Evolutionary conservation across 2,329 filamentous ascomycete species (phyloP).

Genomic region (Pestalotiopsis sp.): DNA sequence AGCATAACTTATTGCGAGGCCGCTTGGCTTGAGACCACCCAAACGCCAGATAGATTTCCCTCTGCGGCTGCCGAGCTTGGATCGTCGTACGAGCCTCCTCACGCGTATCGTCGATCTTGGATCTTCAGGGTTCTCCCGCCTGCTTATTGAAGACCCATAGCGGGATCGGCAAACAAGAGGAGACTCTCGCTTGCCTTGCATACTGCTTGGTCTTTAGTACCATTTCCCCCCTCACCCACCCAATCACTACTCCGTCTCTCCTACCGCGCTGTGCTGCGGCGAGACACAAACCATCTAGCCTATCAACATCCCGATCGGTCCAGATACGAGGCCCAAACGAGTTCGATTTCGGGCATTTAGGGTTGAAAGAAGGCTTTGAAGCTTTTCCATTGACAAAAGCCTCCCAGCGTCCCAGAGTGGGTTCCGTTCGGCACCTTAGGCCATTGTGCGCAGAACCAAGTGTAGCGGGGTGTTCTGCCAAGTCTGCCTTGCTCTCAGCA

Average conservation of each 20-base stretch:
- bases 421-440: background rate
- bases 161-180: background rate
- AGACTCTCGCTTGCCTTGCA: background rate
- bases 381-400: slow-evolving; percentile 1
- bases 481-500: background rate
- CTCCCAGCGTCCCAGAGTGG: slow-evolving; percentile 1
- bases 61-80: background rate
- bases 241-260: background rate
- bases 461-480: background rate
- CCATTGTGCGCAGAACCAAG: background rate
- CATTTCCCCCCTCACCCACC: background rate
- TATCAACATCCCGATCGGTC: background rate
- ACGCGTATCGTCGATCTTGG: background rate
- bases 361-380: slow-evolving; percentile 3
- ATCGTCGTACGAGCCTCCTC: background rate
- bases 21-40: background rate
- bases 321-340: background rate
- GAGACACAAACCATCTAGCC: background rate
- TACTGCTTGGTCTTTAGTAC: background rate
- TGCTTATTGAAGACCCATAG: background rate
- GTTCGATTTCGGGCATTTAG: background rate
- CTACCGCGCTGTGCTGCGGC: background rate
- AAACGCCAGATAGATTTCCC: background rate
- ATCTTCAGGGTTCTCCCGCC: slow-evolving; percentile 5
- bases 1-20: background rate